phyloP scores from a whole-genome alignment of 179 eudicot genomes.

The Vitellaria paradoxa region DNA sequence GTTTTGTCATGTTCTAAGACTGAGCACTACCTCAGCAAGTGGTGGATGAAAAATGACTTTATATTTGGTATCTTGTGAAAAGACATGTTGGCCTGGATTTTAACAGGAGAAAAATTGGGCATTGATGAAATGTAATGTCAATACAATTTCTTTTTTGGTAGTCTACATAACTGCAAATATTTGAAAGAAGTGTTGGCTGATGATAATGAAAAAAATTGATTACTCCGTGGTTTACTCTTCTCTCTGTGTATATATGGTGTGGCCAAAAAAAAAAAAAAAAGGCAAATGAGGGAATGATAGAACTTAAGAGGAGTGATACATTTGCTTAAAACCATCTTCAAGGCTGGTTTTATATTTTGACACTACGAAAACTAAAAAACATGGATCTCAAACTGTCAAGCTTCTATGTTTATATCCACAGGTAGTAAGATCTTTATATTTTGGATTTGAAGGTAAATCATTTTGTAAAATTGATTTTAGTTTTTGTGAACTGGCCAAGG shows the following conservation, averaged over 20 bases:
- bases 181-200: neutral
- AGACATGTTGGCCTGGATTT: neutral
- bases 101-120: neutral
- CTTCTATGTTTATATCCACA: neutral
- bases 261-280: neutral
- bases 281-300: neutral
- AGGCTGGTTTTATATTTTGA: neutral
- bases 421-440: neutral
- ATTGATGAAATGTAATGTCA: neutral
- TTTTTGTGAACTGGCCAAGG: conserved; percentile 1
- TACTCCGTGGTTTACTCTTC: neutral
- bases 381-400: neutral
- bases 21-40: neutral
- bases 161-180: neutral
- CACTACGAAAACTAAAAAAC: neutral
- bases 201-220: neutral
- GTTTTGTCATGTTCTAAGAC: neutral
- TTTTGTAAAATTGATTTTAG: neutral
- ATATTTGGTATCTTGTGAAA: neutral
- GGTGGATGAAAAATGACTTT: neutral
- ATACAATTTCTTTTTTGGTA: neutral
- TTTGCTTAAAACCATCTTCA: neutral
- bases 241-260: neutral
- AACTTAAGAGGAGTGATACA: neutral
- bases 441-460: neutral